Evolutionary conservation across 192 early-diverging fungal species (phyloP).

Genomic region (Backusella macrospora): DNA sequence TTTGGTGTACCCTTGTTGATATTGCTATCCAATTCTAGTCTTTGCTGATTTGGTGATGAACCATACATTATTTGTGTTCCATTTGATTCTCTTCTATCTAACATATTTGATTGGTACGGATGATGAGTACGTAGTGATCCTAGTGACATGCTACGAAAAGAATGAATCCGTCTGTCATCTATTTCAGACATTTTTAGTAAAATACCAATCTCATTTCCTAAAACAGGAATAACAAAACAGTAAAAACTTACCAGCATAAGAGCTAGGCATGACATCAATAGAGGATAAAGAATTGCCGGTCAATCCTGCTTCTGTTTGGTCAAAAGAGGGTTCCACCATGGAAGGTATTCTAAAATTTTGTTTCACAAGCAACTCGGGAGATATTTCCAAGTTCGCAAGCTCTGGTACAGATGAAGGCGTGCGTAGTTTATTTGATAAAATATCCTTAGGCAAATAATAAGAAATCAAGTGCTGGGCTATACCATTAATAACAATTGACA

Average conservation of each 20-base stretch:
- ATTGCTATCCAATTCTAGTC: slow-evolving; percentile 1
- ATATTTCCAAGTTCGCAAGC: slow-evolving; percentile 56
- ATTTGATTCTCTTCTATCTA: slow-evolving; percentile 8
- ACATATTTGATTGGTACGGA: not conserved
- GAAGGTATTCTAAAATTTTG: slow-evolving; percentile 65
- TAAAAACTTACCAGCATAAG: not conserved
- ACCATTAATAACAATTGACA: slow-evolving; percentile 71
- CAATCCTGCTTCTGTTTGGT: slow-evolving; percentile 18
- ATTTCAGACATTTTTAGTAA: not conserved
- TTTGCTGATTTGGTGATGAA: slow-evolving; percentile 1
- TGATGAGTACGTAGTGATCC: slow-evolving; percentile 14
- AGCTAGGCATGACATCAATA: not conserved
- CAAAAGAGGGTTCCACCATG: slow-evolving; percentile 37
- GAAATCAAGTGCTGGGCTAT: slow-evolving; percentile 60
- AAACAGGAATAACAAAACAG: no score
- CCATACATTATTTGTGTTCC: slow-evolving; percentile 7
- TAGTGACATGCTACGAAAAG: slow-evolving; percentile 28
- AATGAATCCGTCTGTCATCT: slow-evolving; percentile 18
- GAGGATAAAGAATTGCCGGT: not conserved
- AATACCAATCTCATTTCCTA: not conserved
- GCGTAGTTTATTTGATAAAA: slow-evolving; percentile 50
- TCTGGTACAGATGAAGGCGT: slow-evolving; percentile 58
- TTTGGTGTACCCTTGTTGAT: slow-evolving; percentile 12
- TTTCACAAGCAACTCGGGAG: slow-evolving; percentile 60
- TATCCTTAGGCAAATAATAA: slow-evolving; percentile 61